Evolutionary conservation across 1,284 basidiomycete species (phyloP).

Genomic region (Apiotrichum montevideense): DNA sequence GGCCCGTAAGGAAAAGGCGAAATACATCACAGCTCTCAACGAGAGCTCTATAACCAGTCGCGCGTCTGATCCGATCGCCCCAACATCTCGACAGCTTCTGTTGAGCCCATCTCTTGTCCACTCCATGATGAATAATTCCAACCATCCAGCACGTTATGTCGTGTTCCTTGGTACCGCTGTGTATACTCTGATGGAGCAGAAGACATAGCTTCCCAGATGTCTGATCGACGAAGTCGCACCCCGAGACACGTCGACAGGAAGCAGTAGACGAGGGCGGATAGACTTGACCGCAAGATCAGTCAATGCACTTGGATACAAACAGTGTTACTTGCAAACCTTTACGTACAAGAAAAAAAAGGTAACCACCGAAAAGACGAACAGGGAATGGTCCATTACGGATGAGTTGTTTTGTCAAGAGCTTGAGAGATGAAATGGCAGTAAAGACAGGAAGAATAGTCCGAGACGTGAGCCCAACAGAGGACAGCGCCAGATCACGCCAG

Average conservation of each 20-base stretch:
- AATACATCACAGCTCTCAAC: not conserved
- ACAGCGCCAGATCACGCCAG: too few relatives aligned
- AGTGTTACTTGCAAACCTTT: too few relatives aligned
- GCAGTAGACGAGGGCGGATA: slow-evolving; percentile 38
- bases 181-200: slow-evolving; percentile 1
- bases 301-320: not conserved
- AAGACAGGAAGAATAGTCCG: too few relatives aligned
- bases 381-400: slow-evolving; percentile 31
- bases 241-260: slow-evolving; percentile 44
- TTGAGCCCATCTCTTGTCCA: not conserved
- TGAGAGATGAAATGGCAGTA: not conserved
- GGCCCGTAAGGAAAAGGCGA: not conserved
- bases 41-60: not conserved
- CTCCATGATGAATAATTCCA: slow-evolving; percentile 1
- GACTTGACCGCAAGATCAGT: slow-evolving; percentile 12
- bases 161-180: not conserved
- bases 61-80: not conserved
- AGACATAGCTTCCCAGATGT: slow-evolving; percentile 33
- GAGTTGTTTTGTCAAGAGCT: not conserved
- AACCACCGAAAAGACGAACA: slow-evolving; percentile 34
- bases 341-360: slow-evolving; percentile 33
- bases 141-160: not conserved
- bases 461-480: too few relatives aligned
- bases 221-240: slow-evolving; percentile 32
- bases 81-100: slow-evolving; percentile 5